A percentile compares a stretch with the other conserved stretches of the same genome.
These are phyloP conservation scores for Zygoascus hellenicus DNA, from an alignment of 1,139 yeast genomes.

Conservation along the genomic window DNA sequence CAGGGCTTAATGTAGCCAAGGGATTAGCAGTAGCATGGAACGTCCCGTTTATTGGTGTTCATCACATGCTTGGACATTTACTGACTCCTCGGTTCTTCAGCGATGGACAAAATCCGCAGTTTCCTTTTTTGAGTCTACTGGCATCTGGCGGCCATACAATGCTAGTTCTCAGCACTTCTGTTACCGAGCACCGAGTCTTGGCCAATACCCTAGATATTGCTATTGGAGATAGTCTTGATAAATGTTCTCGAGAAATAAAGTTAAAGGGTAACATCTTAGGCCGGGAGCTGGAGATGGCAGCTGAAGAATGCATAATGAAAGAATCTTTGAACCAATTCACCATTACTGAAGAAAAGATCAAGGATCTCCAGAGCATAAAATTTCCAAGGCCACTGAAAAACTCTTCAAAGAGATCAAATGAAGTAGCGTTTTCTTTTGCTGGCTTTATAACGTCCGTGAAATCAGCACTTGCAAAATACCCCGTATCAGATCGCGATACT, in stretches of 20 bases:
- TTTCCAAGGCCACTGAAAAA: conserved; percentile 52
- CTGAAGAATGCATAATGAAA: conserved; percentile 32
- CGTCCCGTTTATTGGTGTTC: conserved; percentile 79
- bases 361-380: conserved; percentile 23
- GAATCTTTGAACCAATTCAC: conserved; percentile 7
- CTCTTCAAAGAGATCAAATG: conserved; percentile 41
- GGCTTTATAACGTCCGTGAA: conserved; percentile 24
- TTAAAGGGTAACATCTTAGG: conserved; percentile 80
- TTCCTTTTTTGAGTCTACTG: conserved; percentile 73
- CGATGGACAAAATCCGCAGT: conserved; percentile 47
- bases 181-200: conserved; percentile 63
- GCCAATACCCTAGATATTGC: conserved; percentile 83
- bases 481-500: conserved; percentile 23
- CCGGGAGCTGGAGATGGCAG: conserved; percentile 63
- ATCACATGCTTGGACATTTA: conserved; percentile 94
- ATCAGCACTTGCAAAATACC: conserved; percentile 16
- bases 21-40: conserved; percentile 77
- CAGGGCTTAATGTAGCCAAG: conserved; percentile 78
- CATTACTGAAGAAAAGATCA: conserved; percentile 16
- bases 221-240: conserved; percentile 88
- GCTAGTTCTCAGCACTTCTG: conserved; percentile 60
- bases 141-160: conserved; percentile 96
- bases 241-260: conserved; percentile 84
- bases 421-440: conserved; percentile 67
- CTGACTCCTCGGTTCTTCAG: conserved; percentile 53